phyloP scores from a whole-genome alignment of 306 rosid genomes.

The Vigna radiata region DNA sequence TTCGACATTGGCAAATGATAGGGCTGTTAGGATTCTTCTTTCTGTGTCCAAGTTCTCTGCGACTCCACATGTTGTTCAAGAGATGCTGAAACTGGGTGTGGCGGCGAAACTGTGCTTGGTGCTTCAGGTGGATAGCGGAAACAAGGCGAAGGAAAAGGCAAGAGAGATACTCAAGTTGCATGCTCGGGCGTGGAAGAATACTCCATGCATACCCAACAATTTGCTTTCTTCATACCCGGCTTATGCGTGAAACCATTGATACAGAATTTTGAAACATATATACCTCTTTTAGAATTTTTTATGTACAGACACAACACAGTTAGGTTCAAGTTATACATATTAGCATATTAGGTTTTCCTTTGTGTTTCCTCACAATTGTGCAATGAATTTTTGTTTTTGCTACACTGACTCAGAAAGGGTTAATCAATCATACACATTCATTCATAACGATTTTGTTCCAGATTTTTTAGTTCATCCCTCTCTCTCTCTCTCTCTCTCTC shows the following conservation, averaged over 20 bases:
- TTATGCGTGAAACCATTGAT: neutral
- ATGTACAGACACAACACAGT: slow-evolving; percentile 37
- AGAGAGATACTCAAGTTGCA: slow-evolving; percentile 81
- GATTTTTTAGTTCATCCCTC: neutral
- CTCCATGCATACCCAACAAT: slow-evolving; percentile 70
- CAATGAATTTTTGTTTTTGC: neutral
- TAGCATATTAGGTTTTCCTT: slow-evolving; percentile 7
- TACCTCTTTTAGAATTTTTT: neutral
- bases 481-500: neutral
- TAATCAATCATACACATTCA: neutral
- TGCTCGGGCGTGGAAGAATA: slow-evolving; percentile 69
- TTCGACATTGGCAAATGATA: slow-evolving; percentile 66
- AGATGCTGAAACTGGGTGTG: slow-evolving; percentile 80
- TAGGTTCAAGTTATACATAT: neutral
- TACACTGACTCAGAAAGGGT: neutral
- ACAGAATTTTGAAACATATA: neutral
- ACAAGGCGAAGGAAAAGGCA: slow-evolving; percentile 75
- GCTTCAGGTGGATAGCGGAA: slow-evolving; percentile 82
- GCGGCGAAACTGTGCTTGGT: slow-evolving; percentile 80
- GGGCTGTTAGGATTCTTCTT: slow-evolving; percentile 67
- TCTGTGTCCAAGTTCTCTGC: slow-evolving; percentile 68
- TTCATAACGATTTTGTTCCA: neutral
- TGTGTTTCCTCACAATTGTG: neutral
- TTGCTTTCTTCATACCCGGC: slow-evolving; percentile 64
- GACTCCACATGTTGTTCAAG: slow-evolving; percentile 62